phyloP scores from a whole-genome alignment of 176 grass and related monocot species.

The Carex parvula region DNA sequence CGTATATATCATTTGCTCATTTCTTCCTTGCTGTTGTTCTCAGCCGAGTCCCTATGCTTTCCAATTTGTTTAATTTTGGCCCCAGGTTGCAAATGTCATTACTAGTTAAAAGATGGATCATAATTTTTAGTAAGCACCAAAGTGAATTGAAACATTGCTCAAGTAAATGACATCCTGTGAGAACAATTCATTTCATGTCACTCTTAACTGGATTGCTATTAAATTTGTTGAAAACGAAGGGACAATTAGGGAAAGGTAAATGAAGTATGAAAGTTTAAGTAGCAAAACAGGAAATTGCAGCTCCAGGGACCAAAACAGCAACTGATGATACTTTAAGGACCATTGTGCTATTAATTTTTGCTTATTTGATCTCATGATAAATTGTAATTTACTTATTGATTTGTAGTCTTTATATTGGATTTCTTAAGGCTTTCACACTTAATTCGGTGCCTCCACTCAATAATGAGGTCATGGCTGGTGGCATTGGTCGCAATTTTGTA shows the following conservation, averaged over 20 bases:
- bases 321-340: background rate
- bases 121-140: background rate
- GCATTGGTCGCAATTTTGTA: constrained; percentile 48
- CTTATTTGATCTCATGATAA: background rate
- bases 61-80: background rate
- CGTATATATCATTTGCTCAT: background rate
- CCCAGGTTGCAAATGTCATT: background rate
- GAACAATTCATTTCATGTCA: background rate
- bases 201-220: background rate
- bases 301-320: background rate
- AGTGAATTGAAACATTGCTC: background rate
- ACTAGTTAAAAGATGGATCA: background rate
- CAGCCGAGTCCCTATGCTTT: background rate
- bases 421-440: constrained; percentile 67
- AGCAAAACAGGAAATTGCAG: background rate
- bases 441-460: constrained; percentile 61
- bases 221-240: background rate
- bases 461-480: constrained; percentile 50
- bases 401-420: background rate
- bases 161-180: background rate
- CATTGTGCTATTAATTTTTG: background rate
- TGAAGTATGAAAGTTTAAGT: background rate
- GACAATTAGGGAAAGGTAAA: background rate
- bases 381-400: background rate
- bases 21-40: background rate